Percentiles rank a stretch among this genome's conserved stretches.
Conservation (phyloP, 352 stramenopile genomes). For the Pythium aphanidermatum region DNA sequence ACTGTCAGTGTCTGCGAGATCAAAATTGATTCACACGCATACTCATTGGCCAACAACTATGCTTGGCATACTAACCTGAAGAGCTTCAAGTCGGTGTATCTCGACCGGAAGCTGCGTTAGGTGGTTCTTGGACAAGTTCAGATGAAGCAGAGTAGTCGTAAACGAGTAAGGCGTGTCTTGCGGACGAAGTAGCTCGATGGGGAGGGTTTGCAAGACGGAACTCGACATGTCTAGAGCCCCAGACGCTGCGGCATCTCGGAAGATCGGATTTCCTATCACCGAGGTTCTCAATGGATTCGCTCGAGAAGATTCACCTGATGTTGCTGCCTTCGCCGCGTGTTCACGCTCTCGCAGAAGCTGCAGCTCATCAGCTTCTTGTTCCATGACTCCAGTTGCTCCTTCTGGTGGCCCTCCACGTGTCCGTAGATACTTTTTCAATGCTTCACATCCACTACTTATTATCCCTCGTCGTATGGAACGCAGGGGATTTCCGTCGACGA, state of each 20-base stretch:
- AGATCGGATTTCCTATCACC: no score
- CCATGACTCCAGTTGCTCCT: slow-evolving; percentile 45
- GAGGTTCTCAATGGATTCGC: no score
- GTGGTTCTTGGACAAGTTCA: slow-evolving; percentile 69
- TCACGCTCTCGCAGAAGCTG: slow-evolving; percentile 22
- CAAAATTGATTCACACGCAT: not conserved
- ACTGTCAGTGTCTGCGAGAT: slow-evolving; percentile 46
- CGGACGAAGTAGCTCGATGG: slow-evolving; percentile 21
- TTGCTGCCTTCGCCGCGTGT: slow-evolving; percentile 5
- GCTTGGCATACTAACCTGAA: slow-evolving; percentile 27
- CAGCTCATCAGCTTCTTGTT: slow-evolving; percentile 68
- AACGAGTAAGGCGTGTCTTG: slow-evolving; percentile 29
- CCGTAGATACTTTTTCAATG: slow-evolving; percentile 80
- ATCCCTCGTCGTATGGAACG: slow-evolving; percentile 62
- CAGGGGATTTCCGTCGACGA: slow-evolving; percentile 71
- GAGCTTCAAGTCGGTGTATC: slow-evolving; percentile 35
- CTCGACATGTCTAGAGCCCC: slow-evolving; percentile 42
- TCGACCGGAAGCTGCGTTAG: slow-evolving; percentile 33
- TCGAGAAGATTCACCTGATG: not conserved
- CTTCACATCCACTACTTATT: slow-evolving; percentile 56
- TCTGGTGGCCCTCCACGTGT: slow-evolving; percentile 51
- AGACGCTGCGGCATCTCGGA: slow-evolving; percentile 52
- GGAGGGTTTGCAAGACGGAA: slow-evolving; percentile 25
- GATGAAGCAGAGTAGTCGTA: slow-evolving; percentile 39
- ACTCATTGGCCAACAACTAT: not conserved